phyloP scores from a whole-genome alignment of 2,329 filamentous ascomycete genomes.

The Aureobasidium sp. region DNA sequence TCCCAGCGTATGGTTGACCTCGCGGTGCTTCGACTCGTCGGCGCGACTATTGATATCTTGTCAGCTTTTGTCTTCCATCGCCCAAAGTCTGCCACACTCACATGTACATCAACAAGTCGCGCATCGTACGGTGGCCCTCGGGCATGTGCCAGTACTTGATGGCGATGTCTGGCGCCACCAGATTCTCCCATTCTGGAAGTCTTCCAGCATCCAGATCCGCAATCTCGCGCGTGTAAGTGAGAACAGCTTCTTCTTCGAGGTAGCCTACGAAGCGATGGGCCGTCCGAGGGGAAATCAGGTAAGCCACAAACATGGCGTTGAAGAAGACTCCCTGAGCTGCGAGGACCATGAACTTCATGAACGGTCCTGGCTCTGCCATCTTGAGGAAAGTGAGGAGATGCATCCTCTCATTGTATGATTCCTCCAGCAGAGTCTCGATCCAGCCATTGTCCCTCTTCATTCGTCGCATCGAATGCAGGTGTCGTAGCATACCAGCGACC shows the following conservation, averaged over 20 bases:
- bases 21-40: constrained; percentile 72
- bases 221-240: constrained; percentile 88
- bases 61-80: background rate
- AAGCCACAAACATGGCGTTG: constrained; percentile 84
- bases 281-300: constrained; percentile 76
- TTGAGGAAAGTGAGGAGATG: constrained; percentile 89
- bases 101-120: constrained; percentile 79
- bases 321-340: constrained; percentile 94
- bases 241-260: constrained; percentile 91
- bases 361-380: constrained; percentile 70
- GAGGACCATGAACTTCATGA: constrained; percentile 88
- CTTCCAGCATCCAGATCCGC: constrained; percentile 78
- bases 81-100: constrained; percentile 21
- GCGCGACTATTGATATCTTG: constrained; percentile 40
- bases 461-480: constrained; percentile 72
- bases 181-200: constrained; percentile 71
- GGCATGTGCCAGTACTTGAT: constrained; percentile 93
- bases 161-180: constrained; percentile 79
- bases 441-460: constrained; percentile 89
- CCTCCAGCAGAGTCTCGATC: constrained; percentile 50
- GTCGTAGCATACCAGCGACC: constrained; percentile 90
- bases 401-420: constrained; percentile 29
- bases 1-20: constrained; percentile 90
- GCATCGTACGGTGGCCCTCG: constrained; percentile 72
- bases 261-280: constrained; percentile 96